These are phyloP conservation scores for Malus domestica DNA, from an alignment of 306 rosid genomes.

Conservation along the genomic window ASM211411v1 NC_041799.1:33496501-33497000, in stretches of 20 bases:
- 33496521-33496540: slow-evolving; percentile 70
- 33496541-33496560: slow-evolving; percentile 49
- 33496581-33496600: slow-evolving; percentile 61
- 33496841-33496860: slow-evolving; percentile 27
- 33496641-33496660: background rate
- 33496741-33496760: slow-evolving; percentile 28
- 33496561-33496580: slow-evolving; percentile 23
- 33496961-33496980: no score
- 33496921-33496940: background rate
- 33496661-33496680: background rate
- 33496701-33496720: slow-evolving; percentile 16
- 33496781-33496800: slow-evolving; percentile 24
- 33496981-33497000: no score
- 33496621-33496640: slow-evolving; percentile 34
- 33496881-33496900: background rate
- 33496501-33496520: background rate
- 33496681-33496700: no score
- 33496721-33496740: slow-evolving; percentile 43
- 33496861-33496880: slow-evolving; percentile 24
- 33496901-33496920: background rate
- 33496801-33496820: slow-evolving; percentile 24
- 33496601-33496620: slow-evolving; percentile 60
- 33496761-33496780: slow-evolving; percentile 46
- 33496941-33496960: background rate
- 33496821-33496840: slow-evolving; percentile 45